A percentile compares a stretch with the other conserved stretches of the same genome.
Evolutionary conservation across 306 rosid species (phyloP).

Genomic region (Ormosia semicastrata): DNA sequence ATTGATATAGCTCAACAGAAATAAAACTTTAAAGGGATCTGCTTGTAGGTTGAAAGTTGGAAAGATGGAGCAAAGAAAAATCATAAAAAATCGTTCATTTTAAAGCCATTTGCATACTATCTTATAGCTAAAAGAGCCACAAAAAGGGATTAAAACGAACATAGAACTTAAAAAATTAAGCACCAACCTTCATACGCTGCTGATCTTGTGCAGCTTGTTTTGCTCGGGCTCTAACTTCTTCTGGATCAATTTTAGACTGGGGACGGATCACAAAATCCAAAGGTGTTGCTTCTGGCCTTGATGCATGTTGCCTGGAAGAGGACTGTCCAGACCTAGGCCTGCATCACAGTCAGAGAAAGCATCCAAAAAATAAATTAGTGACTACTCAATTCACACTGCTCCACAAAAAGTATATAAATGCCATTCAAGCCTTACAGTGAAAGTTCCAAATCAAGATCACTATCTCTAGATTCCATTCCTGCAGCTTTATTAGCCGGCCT

Average conservation of each 20-base stretch:
- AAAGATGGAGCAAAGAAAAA: neutral
- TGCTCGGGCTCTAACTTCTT: slow-evolving; percentile 86
- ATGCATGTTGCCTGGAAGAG: slow-evolving; percentile 76
- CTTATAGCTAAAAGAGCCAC: neutral
- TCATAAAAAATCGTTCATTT: neutral
- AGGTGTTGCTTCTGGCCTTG: slow-evolving; percentile 96
- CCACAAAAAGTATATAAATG: neutral
- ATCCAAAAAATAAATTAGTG: slow-evolving; percentile 1
- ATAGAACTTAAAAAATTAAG: neutral
- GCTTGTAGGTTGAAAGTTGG: neutral
- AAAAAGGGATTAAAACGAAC: neutral
- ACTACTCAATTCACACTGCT: neutral
- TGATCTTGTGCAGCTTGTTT: slow-evolving; percentile 83
- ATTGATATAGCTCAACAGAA: neutral
- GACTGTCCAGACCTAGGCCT: slow-evolving; percentile 89
- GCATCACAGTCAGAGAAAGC: slow-evolving; percentile 30
- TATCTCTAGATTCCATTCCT: slow-evolving; percentile 88
- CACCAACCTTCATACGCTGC: slow-evolving; percentile 83
- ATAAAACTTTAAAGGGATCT: neutral
- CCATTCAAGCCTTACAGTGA: slow-evolving; percentile 61
- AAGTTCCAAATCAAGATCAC: slow-evolving; percentile 91
- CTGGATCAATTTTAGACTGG: slow-evolving; percentile 92
- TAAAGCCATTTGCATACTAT: neutral
- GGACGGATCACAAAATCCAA: slow-evolving; percentile 94
- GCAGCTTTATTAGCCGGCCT: slow-evolving; percentile 76